Base-by-base conservation (phyloP, 2,329 filamentous ascomycete genomes). In the Calonectria leucothoes region DNA sequence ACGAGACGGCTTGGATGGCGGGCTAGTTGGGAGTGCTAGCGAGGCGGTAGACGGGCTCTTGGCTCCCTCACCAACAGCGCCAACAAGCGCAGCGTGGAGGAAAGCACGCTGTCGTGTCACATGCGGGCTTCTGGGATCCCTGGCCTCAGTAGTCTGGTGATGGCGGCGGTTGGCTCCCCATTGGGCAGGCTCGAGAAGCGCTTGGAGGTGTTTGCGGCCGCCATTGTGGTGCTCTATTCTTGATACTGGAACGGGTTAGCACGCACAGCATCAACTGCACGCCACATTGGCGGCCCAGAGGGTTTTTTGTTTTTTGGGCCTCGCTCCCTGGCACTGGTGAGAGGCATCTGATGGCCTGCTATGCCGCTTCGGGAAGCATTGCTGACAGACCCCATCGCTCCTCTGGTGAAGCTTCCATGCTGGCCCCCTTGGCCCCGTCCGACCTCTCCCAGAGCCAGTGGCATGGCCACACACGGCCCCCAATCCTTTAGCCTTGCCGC, bases 401-500 rank as follows among this genome's bases (percentile, higher is more conserved):
- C 52, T 42, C 17, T 49, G 52, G 45, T 71, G 51, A 61, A 71
- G 63, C 65, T 63, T 37, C 31, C 20, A 68, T 59, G 63, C 69
- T 66, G 65, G 55, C 48, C 37, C 35, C 37, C 37, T 33, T 66
- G 65, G 55, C 48, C 37, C 35, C 37, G 42, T 33, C 35, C 33
- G 25, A 45, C 27, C 8, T 59, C 64, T 39, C 37, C 20, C 66
- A n/a, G 42, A 29, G 66, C 45, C n/a, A 25, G 49, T 48, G 64
- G 77, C 78, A 80, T 74, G 78, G 78, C 77, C 77, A 76, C 66
- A 31, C 42, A 37, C 55, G 61, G 49, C 25, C 65, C 66, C 66
- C 77, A 67, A 66, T 71, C 48, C 37, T 27, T 11, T 29, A 49
- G 35, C 51, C 57, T 31, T 37, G 59, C 11, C 7, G 69, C 6